A percentile compares a stretch with the other conserved stretches of the same genome.
These are phyloP conservation scores for Cystofilobasidium ferigula DNA, from an alignment of 768 basidiomycete species.

Conservation along the genomic window DNA sequence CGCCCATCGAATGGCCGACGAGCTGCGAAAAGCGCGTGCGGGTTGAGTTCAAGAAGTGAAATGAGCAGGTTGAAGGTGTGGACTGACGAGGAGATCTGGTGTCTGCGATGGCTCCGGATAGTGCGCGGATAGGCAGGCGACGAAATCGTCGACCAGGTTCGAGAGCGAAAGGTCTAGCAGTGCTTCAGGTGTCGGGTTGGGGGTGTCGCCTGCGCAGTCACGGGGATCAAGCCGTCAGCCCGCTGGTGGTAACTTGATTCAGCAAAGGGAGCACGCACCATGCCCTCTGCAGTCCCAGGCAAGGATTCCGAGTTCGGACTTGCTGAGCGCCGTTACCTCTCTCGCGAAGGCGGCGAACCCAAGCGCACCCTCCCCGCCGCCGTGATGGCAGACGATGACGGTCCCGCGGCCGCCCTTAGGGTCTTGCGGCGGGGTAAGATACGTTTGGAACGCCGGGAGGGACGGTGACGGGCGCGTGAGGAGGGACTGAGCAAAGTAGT, in stretches of 20 bases:
- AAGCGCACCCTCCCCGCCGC: conserved; percentile 84
- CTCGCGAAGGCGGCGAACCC: conserved; percentile 86
- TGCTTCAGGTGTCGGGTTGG: conserved; percentile 29
- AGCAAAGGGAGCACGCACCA: conserved; percentile 50
- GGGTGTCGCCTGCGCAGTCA: conserved; percentile 4
- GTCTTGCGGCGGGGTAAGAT: conserved; percentile 59
- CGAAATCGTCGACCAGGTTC: conserved; percentile 61
- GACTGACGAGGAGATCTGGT: conserved; percentile 63
- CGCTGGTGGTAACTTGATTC: too few relatives aligned
- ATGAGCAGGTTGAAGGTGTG: not conserved
- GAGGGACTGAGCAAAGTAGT: conserved; percentile 16
- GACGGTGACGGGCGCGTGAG: not conserved
- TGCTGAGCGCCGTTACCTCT: conserved; percentile 52
- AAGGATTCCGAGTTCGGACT: conserved; percentile 68
- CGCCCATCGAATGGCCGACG: conserved; percentile 94
- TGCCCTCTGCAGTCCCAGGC: conserved; percentile 76
- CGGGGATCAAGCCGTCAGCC: not conserved
- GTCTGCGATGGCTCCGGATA: conserved; percentile 55
- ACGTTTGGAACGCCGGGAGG: conserved; percentile 58
- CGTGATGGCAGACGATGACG: conserved; percentile 86
- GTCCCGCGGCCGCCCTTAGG: conserved; percentile 40
- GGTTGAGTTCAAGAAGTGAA: not conserved
- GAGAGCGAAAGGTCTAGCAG: conserved; percentile 58
- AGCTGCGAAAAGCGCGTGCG: conserved; percentile 45
- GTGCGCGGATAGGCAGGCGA: conserved; percentile 55